Evolutionary conservation across 345 rosid genomes (phyloP).

Genomic region (Boechera retrofracta): DNA sequence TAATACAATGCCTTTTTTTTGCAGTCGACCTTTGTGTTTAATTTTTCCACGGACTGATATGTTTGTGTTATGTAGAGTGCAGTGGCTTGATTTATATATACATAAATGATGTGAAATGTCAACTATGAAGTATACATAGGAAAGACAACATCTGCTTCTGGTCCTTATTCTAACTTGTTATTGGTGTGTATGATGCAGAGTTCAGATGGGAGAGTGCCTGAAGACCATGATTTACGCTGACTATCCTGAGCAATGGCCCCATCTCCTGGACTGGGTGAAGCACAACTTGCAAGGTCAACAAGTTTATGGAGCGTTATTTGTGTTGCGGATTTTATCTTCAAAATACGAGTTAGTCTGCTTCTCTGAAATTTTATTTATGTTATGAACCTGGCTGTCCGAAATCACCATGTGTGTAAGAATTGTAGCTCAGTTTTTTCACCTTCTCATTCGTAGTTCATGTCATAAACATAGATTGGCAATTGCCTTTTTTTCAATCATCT

Average conservation of each 20-base stretch:
- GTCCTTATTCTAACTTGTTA: conserved; percentile 22
- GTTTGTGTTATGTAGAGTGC: conserved; percentile 8
- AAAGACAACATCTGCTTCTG: conserved; percentile 10
- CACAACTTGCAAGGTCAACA: conserved; percentile 86
- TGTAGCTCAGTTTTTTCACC: conserved; percentile 16
- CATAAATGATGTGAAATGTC: conserved; percentile 4
- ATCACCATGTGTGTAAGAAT: conserved; percentile 4
- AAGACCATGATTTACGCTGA: conserved; percentile 93
- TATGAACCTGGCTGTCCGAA: conserved; percentile 12
- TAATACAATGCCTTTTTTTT: background rate
- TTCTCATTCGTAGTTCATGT: conserved; percentile 3
- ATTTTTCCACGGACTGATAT: background rate
- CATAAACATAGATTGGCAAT: background rate
- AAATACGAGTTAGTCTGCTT: conserved; percentile 85
- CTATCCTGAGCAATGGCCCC: conserved; percentile 99
- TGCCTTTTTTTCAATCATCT: background rate
- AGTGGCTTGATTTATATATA: background rate
- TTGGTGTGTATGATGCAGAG: conserved; percentile 57
- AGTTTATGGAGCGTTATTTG: conserved; percentile 88
- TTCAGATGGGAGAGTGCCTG: conserved; percentile 96
- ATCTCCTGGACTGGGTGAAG: conserved; percentile 87
- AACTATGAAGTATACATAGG: background rate
- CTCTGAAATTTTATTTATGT: background rate
- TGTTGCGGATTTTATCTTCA: conserved; percentile 85
- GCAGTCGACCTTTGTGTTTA: background rate